Percentiles rank a stretch among this genome's conserved stretches.
These are phyloP conservation scores for Xylogone sp. DNA, from an alignment of 2,329 filamentous ascomycete species.

Conservation along the genomic window DNA sequence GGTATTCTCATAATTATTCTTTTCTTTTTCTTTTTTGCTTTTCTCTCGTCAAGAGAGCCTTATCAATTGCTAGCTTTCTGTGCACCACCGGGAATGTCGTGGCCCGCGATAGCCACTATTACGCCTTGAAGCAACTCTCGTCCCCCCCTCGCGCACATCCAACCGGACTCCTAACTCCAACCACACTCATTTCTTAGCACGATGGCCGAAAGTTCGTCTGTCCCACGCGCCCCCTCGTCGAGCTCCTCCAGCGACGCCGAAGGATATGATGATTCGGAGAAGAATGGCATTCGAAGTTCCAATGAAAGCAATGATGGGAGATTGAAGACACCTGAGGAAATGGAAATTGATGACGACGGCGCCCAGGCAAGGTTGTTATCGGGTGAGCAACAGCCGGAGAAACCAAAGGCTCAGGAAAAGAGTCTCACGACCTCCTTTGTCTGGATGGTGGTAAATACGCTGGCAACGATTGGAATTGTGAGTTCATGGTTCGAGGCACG, in stretches of 20 bases:
- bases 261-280: constrained; percentile 23
- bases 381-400: constrained; percentile 26
- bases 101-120: not conserved
- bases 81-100: not conserved
- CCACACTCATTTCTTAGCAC: not conserved
- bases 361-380: constrained; percentile 40
- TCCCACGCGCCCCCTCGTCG: constrained; percentile 19
- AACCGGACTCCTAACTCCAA: not conserved
- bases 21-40: too few relatives aligned
- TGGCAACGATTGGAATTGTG: constrained; percentile 62
- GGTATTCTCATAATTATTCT: too few relatives aligned
- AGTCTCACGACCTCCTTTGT: constrained; percentile 33
- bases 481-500: constrained; percentile 18
- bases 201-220: constrained; percentile 20
- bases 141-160: constrained; percentile 1
- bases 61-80: too few relatives aligned
- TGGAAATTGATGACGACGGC: constrained; percentile 34
- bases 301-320: constrained; percentile 20
- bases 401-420: constrained; percentile 12
- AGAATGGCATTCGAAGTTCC: constrained; percentile 10
- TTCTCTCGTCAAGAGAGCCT: too few relatives aligned
- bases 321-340: constrained; percentile 26
- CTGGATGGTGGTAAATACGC: constrained; percentile 59
- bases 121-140: not conserved
- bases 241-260: constrained; percentile 24